phyloP scores from a whole-genome alignment of 495 filamentous ascomycete species.

The Coniosporium apollinis region DNA sequence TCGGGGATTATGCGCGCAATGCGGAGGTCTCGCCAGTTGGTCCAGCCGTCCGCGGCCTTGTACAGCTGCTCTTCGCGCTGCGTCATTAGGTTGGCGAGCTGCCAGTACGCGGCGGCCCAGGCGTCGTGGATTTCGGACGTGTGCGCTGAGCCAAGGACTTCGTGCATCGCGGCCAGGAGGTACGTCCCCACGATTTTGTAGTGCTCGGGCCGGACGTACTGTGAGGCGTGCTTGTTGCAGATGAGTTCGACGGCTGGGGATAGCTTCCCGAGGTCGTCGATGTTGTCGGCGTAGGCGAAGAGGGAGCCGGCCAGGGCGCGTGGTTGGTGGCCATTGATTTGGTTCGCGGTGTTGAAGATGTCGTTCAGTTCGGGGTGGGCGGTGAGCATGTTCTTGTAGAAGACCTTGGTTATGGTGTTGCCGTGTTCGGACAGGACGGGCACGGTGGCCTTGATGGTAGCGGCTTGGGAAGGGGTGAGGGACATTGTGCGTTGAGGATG shows the following conservation, averaged over 20 bases:
- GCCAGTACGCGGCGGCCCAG: constrained; percentile 54
- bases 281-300: constrained; percentile 52
- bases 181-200: constrained; percentile 53
- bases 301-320: constrained; percentile 48
- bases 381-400: constrained; percentile 51
- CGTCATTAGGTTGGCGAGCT: constrained; percentile 56
- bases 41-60: constrained; percentile 38
- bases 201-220: constrained; percentile 49
- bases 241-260: constrained; percentile 50
- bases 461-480: constrained; percentile 19
- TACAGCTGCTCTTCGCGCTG: constrained; percentile 44
- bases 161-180: constrained; percentile 49
- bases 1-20: constrained; percentile 45
- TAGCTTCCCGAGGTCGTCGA: constrained; percentile 50
- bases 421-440: constrained; percentile 51
- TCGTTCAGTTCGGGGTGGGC: constrained; percentile 44
- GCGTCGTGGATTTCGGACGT: constrained; percentile 50
- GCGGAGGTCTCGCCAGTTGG: constrained; percentile 48
- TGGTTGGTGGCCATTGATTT: constrained; percentile 46
- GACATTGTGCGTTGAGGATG: constrained; percentile 10
- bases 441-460: constrained; percentile 41
- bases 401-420: constrained; percentile 43
- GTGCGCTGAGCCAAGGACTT: constrained; percentile 48
- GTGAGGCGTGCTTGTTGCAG: constrained; percentile 57
- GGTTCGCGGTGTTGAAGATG: constrained; percentile 52